Conservation (phyloP, 2,329 filamentous ascomycete species). For the Sporothrix brunneoviolacea region DNA sequence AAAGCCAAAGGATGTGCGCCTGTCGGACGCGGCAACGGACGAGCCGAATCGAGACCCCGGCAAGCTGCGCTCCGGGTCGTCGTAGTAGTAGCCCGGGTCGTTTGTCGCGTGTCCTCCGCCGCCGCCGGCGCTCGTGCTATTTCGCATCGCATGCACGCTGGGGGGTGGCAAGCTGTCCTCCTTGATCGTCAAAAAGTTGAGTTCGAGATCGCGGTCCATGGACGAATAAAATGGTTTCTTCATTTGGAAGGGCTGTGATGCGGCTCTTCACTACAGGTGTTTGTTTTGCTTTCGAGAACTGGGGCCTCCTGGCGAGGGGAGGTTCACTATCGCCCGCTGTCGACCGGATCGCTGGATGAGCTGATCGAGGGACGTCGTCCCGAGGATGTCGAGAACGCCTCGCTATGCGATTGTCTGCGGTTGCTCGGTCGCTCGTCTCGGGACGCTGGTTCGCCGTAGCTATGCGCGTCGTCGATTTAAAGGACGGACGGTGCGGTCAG, state of each 20-base stretch:
- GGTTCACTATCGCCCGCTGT: too few relatives aligned
- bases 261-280: too few relatives aligned
- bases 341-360: too few relatives aligned
- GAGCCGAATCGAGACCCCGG: not conserved
- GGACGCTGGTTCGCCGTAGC: too few relatives aligned
- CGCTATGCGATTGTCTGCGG: too few relatives aligned
- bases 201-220: constrained; percentile 20
- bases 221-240: constrained; percentile 12
- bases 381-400: too few relatives aligned
- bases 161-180: constrained; percentile 18
- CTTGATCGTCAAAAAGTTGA: constrained; percentile 21
- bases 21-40: not conserved
- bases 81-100: constrained; percentile 15
- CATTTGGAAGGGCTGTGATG: not conserved
- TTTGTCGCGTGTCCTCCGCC: not conserved
- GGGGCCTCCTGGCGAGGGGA: too few relatives aligned
- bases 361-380: too few relatives aligned
- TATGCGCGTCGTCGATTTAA: too few relatives aligned
- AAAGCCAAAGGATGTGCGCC: constrained; percentile 17
- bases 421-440: too few relatives aligned
- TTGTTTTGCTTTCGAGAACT: too few relatives aligned
- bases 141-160: constrained; percentile 17
- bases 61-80: constrained; percentile 15
- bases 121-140: not conserved
- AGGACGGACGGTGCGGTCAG: too few relatives aligned